Base-by-base conservation (phyloP, 2,329 filamentous ascomycete species). In the Furcasterigmium furcatum region DNA sequence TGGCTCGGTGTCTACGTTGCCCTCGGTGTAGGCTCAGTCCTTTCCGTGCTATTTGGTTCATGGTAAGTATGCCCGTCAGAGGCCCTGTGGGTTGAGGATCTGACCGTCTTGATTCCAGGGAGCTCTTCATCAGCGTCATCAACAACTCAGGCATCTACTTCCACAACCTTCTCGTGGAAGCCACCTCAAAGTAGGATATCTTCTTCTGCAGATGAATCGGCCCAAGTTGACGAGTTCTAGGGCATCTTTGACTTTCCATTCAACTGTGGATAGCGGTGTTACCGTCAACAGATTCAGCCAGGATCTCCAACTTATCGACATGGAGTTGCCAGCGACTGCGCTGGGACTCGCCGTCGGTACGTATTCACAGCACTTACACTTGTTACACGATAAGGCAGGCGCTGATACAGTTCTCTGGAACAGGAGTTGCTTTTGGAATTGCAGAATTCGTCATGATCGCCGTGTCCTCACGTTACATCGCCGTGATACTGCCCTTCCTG, bases 1-100 rank as follows among this genome's bases (percentile, higher is more conserved):
- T 71, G 65, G 51, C 54, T 68, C 4, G 65, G 65, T 1, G 54
- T 70, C 3, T 70, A 68, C 30, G 54, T 57, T 4, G 43, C 48
- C 9, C 34, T 50, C 1, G 48, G 48, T 0, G 42, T 48, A 1
- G 48, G 48, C 9, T 40, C 46, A 4, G 46, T 48, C 3, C n/a
- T 22, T 14, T 41, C 39, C 6, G 39, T 50, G 4, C 19, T 45
- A 1, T 46, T 48, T 9, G 40, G 46, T 3, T 41, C 46, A 10
- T 48, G 48, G 47, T 49, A 25, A 21, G 47, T 12, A 1, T 6
- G 2, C n/a, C n/a, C n/a, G n/a, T n/a, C n/a, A n/a, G n/a, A n/a
- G 2, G 47, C 52, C 19, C 49, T 63, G 24, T 54, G 57, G 43
- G 53, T 52, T 24, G 22, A 0, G 12, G 8, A 19, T 9, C 16